phyloP scores from a whole-genome alignment of 225 moss, liverwort and hornwort species.

The Pleurozium schreberi region DNA sequence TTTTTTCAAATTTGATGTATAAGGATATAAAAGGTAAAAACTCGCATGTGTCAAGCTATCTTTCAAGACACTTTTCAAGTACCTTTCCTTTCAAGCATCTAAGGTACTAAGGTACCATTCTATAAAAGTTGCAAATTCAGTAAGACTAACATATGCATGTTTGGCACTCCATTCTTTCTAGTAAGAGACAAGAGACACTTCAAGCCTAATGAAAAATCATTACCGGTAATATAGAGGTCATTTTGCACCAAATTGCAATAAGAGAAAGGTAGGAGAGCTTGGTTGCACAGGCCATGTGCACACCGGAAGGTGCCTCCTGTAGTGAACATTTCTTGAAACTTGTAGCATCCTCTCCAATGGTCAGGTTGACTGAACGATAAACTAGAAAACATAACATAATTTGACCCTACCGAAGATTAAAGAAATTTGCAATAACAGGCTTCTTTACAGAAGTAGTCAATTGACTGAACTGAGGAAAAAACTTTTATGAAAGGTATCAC shows the following conservation, averaged over 20 bases:
- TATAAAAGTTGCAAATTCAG: background rate
- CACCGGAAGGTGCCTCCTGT: background rate
- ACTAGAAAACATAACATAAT: background rate
- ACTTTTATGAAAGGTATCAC: background rate
- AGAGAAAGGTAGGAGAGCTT: background rate
- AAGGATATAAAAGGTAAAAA: background rate
- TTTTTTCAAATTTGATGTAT: background rate
- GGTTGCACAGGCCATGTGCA: background rate
- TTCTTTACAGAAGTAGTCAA: background rate
- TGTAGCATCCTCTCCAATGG: background rate
- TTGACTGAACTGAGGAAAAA: background rate
- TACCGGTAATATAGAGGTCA: background rate
- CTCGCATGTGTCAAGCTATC: background rate
- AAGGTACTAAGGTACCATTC: background rate
- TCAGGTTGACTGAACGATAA: background rate
- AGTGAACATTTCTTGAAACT: background rate
- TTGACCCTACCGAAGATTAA: background rate
- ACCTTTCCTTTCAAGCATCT: background rate
- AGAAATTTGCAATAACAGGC: background rate
- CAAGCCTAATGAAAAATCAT: background rate
- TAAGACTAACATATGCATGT: background rate
- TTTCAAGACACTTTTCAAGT: background rate
- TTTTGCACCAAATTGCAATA: background rate
- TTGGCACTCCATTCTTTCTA: background rate
- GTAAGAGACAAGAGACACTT: too few relatives aligned